Conservation (phyloP, 106 monocot genomes). For the Allium fistulosum region DNA sequence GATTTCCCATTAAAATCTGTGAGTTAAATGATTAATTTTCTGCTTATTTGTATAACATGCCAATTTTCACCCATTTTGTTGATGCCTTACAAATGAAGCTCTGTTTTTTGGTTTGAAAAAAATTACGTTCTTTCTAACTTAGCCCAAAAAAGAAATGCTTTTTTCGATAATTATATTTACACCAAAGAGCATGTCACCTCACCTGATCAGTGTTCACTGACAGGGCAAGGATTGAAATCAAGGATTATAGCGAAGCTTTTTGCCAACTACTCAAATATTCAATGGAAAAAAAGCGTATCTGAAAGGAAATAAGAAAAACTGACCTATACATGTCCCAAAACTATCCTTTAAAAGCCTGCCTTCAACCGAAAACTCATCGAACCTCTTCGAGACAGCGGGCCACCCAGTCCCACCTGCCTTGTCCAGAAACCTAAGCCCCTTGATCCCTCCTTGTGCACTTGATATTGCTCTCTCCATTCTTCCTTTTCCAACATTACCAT, state of each 20-base stretch:
- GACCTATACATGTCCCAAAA: conserved; percentile 86
- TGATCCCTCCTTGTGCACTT: conserved; percentile 42
- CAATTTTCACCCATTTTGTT: no score
- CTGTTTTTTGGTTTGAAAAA: no score
- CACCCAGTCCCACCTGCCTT: conserved; percentile 57
- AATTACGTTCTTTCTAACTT: no score
- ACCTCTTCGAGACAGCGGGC: conserved; percentile 60
- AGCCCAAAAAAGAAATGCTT: no score
- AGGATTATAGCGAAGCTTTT: neutral
- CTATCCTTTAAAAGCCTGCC: conserved; percentile 47
- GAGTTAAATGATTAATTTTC: no score
- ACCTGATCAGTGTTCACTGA: no score
- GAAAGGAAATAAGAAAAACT: conserved; percentile 2
- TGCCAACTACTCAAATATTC: neutral
- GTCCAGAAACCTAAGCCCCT: conserved; percentile 69
- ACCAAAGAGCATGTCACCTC: no score
- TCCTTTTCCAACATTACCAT: neutral
- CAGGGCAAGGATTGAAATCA: no score
- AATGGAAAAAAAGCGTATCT: neutral
- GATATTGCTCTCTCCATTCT: conserved; percentile 23
- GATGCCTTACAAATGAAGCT: no score
- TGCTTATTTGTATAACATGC: no score
- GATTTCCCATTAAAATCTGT: no score
- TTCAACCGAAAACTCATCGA: conserved; percentile 31
- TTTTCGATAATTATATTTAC: no score